Evolutionary conservation across 176 grass and related monocot genomes (phyloP), one percentile per base, ranked within the genome.

Genomic region (Lolium rigidum): DNA sequence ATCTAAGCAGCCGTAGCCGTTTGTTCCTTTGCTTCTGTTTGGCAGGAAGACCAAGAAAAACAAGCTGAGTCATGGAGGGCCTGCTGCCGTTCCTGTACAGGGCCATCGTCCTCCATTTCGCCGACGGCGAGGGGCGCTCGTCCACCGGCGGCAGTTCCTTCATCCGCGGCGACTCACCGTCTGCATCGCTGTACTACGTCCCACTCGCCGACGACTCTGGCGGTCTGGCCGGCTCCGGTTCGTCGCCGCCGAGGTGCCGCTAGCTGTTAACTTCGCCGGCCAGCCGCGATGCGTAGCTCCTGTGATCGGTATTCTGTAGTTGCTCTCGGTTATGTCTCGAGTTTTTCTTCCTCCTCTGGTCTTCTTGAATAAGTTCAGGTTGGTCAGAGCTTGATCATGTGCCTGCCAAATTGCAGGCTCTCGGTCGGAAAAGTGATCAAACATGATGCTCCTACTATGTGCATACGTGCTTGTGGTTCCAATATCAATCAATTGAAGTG

Each of bases 71-170:
- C 68, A 94, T 92, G 90, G 92, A 94, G 77, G 92, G 92, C 20
- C 47, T 90, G 41, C 87, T 94, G 71, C 92, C 92, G 57, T 94
- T 94, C 69, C 49, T 94, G 51, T 94, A 94, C 84, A 73, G 80
- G 66, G 80, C 90, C 55, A 74, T 94, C 81, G 37, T 94, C 84
- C 57, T 92, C 80, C 75, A 82, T 57, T 84, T 84, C 76, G 82
- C 68, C 65, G 61, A 10, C 14, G 92, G 89, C 70, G 70, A 89
- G 38, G 61, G 89, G 14, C 41, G 76, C 62, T 43, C 86, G 84
- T 50, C 86, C 26, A 21, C 80, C 37, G 86, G 83, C 46, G 79
- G 74, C 61, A 75, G 79, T 77, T 70, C 86, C 17, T 78, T 90
- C 84, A 24, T 56, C 28, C 0, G 11, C 25, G 59, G 67, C 70